phyloP scores from a whole-genome alignment of 2,329 filamentous ascomycete species.

The Emergomyces orientalis region DNA sequence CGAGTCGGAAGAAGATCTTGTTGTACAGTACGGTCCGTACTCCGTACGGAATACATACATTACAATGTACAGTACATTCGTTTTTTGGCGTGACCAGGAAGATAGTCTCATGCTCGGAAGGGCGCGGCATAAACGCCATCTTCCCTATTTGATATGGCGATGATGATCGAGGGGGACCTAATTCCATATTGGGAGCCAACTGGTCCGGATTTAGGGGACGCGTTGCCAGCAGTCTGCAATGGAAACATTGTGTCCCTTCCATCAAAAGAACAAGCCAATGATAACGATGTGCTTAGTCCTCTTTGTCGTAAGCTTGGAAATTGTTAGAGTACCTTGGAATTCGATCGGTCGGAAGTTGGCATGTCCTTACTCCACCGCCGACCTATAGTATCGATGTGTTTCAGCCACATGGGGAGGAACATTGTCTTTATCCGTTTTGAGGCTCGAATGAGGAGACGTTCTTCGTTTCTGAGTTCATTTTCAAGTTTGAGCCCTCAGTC shows the following conservation, averaged over 20 bases:
- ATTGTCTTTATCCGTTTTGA: not conserved
- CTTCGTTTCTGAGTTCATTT: not conserved
- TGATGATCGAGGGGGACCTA: not conserved
- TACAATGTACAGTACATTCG: too few species aligned
- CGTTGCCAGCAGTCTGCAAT: not conserved
- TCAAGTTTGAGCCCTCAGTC: not conserved
- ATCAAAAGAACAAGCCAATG: not conserved
- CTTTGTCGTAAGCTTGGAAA: not conserved
- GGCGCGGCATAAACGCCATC: not conserved
- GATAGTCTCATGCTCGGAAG: too few species aligned
- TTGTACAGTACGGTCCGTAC: too few species aligned
- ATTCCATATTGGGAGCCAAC: not conserved
- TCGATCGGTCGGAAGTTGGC: not conserved
- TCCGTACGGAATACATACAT: too few species aligned
- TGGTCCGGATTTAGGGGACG: not conserved
- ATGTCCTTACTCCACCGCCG: too few species aligned
- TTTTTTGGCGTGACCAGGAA: too few species aligned
- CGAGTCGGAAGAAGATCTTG: not conserved
- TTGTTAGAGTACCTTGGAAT: not conserved
- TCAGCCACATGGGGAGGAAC: not conserved
- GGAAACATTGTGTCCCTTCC: not conserved
- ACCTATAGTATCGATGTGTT: not conserved
- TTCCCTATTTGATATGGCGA: not conserved
- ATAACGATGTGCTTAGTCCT: not conserved
- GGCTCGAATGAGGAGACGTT: not conserved